Conservation (phyloP, 1,284 basidiomycete species). For the Cutaneotrichosporon sp. region DNA sequence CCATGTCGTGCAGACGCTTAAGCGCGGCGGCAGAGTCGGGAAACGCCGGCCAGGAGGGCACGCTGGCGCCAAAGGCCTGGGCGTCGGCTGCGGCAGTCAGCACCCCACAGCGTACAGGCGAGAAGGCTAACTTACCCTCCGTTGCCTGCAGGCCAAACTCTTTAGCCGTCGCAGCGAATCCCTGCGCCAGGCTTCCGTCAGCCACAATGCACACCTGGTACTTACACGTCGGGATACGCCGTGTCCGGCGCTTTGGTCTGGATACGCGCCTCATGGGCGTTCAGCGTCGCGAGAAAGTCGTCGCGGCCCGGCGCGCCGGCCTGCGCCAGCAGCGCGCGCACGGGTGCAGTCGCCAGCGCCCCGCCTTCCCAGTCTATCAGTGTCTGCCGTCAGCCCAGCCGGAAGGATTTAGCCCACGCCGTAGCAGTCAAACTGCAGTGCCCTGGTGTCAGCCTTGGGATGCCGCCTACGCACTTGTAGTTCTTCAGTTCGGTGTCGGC, state of each 20-base stretch:
- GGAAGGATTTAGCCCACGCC: constrained; percentile 14
- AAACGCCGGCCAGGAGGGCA: constrained; percentile 36
- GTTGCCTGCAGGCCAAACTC: constrained; percentile 11
- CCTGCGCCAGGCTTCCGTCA: constrained; percentile 12
- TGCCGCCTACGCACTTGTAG: not conserved
- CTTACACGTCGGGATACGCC: constrained; percentile 32
- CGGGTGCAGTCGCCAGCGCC: constrained; percentile 18
- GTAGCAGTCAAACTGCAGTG: constrained; percentile 30
- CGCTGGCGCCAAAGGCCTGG: constrained; percentile 23
- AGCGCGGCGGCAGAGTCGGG: constrained; percentile 30
- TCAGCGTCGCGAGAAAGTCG: constrained; percentile 22
- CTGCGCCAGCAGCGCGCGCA: constrained; percentile 13
- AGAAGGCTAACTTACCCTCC: not conserved
- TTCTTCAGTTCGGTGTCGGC: not conserved
- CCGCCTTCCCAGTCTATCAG: constrained; percentile 32
- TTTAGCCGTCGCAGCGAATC: constrained; percentile 11
- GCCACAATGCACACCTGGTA: not conserved
- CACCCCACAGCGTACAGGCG: not conserved
- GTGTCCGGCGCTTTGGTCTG: constrained; percentile 27
- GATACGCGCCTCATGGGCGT: constrained; percentile 22
- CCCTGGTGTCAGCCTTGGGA: constrained; percentile 18
- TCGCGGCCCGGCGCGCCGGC: constrained; percentile 17
- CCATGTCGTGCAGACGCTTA: constrained; percentile 21
- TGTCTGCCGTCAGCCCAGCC: constrained; percentile 1
- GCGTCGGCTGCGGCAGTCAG: constrained; percentile 19